These are phyloP conservation scores for Ustulina deusta DNA, from an alignment of 2,329 filamentous ascomycete species.

Conservation along the genomic window DNA sequence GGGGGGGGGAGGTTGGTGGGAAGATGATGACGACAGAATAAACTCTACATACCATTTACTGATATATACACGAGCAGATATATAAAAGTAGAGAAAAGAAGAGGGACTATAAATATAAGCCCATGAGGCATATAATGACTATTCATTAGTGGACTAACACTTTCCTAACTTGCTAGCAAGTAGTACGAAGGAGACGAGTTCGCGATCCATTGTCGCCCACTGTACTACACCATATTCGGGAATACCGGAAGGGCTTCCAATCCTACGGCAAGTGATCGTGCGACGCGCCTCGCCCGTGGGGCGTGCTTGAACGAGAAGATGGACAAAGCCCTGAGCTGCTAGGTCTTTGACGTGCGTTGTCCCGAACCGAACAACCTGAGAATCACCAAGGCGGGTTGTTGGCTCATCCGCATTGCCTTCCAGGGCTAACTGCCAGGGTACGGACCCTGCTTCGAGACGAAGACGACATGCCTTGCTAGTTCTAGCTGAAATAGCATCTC, in stretches of 20 bases:
- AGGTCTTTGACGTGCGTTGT: constrained; percentile 7
- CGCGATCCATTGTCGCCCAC: constrained; percentile 19
- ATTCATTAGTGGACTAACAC: constrained; percentile 13
- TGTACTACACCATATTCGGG: constrained; percentile 25
- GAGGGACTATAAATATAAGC: constrained; percentile 17
- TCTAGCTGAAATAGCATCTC: not conserved
- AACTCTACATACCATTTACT: constrained; percentile 4
- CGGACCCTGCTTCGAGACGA: constrained; percentile 21
- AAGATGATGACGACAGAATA: constrained; percentile 7
- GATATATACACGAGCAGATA: constrained; percentile 21
- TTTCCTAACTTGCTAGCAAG: constrained; percentile 11
- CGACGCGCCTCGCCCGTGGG: constrained; percentile 7
- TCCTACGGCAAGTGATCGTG: constrained; percentile 24
- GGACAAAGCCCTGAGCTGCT: not conserved
- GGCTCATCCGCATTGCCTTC: constrained; percentile 17
- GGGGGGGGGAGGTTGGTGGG: not conserved
- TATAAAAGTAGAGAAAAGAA: constrained; percentile 17
- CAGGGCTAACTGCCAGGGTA: constrained; percentile 10
- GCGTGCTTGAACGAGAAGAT: constrained; percentile 13
- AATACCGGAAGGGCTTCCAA: constrained; percentile 29
- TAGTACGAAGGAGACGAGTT: constrained; percentile 3
- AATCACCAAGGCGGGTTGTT: constrained; percentile 24
- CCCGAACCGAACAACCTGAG: constrained; percentile 29
- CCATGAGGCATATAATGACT: constrained; percentile 17
- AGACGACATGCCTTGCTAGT: constrained; percentile 1